phyloP scores from a whole-genome alignment of 768 basidiomycete species.

The Leccinum obscurum region DNA sequence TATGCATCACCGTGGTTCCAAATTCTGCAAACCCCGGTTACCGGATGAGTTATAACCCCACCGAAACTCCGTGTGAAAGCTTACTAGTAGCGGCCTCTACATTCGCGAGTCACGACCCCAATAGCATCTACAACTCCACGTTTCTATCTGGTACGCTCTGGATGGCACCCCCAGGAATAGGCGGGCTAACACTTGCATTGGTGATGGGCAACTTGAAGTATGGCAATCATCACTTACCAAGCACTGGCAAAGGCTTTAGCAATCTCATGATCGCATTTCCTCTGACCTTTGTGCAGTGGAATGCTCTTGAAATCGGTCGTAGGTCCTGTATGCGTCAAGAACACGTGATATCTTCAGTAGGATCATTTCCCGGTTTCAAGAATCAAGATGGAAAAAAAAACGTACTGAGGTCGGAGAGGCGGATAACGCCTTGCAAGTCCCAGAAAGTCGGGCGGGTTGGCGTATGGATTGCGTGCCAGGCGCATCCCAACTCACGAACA shows the following conservation, averaged over 20 bases:
- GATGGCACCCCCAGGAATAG: not conserved
- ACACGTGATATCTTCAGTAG: conserved; percentile 14
- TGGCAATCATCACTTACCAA: too few relatives aligned
- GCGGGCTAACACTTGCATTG: too few relatives aligned
- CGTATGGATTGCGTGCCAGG: conserved; percentile 34
- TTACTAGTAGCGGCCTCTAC: not conserved
- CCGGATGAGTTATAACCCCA: not conserved
- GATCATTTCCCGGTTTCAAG: not conserved
- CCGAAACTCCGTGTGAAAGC: not conserved
- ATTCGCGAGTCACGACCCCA: not conserved
- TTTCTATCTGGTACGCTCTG: not conserved
- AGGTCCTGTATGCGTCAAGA: conserved; percentile 25
- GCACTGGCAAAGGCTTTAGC: too few relatives aligned
- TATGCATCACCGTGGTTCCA: not conserved
- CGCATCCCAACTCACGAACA: not conserved
- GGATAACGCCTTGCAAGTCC: conserved; percentile 58
- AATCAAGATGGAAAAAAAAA: not conserved
- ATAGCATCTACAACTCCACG: not conserved
- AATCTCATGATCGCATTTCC: not conserved
- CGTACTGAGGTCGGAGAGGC: conserved; percentile 55
- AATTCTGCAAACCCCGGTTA: not conserved
- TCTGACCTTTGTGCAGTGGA: conserved; percentile 61
- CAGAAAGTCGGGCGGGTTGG: conserved; percentile 54
- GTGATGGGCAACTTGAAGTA: too few relatives aligned
- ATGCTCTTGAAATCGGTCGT: conserved; percentile 77